phyloP scores from a whole-genome alignment of 306 rosid genomes.

The Gastrolobium bilobum region DNA sequence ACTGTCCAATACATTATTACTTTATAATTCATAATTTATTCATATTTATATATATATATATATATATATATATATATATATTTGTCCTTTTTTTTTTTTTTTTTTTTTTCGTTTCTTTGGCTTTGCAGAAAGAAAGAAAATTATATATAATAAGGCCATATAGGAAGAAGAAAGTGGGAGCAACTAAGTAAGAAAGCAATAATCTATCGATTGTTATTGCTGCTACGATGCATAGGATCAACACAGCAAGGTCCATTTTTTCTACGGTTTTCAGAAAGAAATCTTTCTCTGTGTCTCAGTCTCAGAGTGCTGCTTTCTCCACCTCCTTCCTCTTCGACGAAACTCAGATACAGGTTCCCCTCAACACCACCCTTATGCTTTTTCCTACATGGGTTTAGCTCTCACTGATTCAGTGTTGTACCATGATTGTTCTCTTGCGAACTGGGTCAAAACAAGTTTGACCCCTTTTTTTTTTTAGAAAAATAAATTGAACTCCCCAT shows the following conservation, averaged over 20 bases:
- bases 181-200: neutral
- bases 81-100: no score
- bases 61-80: no score
- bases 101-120: no score
- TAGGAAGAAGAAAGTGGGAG: no score
- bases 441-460: neutral
- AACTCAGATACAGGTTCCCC: conserved; percentile 86
- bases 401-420: neutral
- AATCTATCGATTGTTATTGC: neutral
- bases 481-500: neutral
- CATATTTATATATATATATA: no score
- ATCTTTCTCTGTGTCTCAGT: no score
- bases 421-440: neutral
- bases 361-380: neutral
- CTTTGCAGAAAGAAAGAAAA: no score
- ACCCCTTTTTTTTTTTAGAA: neutral
- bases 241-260: conserved; percentile 52
- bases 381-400: neutral
- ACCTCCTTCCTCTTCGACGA: conserved; percentile 88
- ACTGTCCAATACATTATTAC: no score
- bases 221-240: conserved; percentile 69
- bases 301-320: conserved; percentile 67
- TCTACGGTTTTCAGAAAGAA: conserved; percentile 53
- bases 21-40: no score
- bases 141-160: no score